A percentile compares a stretch with the other conserved stretches of the same genome.
Evolutionary conservation across 257 asterid genomes (phyloP).

Genomic region (Ajuga chamaepitys): DNA sequence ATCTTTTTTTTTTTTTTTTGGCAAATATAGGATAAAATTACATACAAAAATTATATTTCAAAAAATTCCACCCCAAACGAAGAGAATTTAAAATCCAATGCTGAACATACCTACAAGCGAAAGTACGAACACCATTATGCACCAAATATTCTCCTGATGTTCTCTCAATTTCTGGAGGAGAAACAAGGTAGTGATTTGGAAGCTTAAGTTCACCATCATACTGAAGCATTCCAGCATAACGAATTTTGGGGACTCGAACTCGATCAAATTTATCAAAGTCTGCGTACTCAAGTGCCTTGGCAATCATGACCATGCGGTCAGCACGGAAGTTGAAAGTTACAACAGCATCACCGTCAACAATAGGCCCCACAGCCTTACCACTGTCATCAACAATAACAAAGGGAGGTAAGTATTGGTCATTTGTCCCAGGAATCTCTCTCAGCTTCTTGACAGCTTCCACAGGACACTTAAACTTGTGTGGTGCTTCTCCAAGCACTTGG

Average conservation of each 20-base stretch:
- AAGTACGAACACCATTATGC: slow-evolving; percentile 73
- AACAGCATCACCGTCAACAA: slow-evolving; percentile 94
- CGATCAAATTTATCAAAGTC: slow-evolving; percentile 81
- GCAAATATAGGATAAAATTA: too few species aligned
- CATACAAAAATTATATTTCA: too few species aligned
- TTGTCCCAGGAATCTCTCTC: slow-evolving; percentile 58
- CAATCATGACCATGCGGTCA: slow-evolving; percentile 93
- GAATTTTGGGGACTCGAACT: slow-evolving; percentile 74
- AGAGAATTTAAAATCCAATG: too few species aligned
- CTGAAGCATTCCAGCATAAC: slow-evolving; percentile 96
- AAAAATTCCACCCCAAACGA: too few species aligned
- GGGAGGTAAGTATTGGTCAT: slow-evolving; percentile 79
- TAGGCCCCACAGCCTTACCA: slow-evolving; percentile 88
- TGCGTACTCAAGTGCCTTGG: slow-evolving; percentile 80
- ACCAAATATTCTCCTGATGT: slow-evolving; percentile 96
- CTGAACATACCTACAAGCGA: slow-evolving; percentile 79
- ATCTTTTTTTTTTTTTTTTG: too few species aligned
- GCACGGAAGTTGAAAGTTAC: slow-evolving; percentile 94
- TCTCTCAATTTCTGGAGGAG: slow-evolving; percentile 94
- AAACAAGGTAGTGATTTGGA: slow-evolving; percentile 78
- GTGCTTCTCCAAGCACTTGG: slow-evolving; percentile 97
- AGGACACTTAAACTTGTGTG: slow-evolving; percentile 63
- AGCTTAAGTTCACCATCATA: slow-evolving; percentile 97
- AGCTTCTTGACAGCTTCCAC: slow-evolving; percentile 86
- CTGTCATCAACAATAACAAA: slow-evolving; percentile 84